These are phyloP conservation scores for Kwoniella heveanensis DNA, from an alignment of 768 basidiomycete genomes.

Conservation along the genomic window DNA sequence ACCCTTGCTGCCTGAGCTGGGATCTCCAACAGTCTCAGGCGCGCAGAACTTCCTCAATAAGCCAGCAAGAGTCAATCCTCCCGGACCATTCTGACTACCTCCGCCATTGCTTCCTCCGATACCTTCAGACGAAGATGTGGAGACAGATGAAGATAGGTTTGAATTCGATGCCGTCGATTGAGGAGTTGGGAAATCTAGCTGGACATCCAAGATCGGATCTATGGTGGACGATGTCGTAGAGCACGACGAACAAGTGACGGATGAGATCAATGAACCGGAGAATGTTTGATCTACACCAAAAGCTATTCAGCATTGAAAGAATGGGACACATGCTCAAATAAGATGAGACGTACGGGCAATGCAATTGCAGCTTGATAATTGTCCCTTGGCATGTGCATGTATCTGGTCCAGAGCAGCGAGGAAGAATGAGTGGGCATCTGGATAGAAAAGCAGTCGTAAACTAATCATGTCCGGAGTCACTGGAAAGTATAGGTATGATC, in stretches of 20 bases:
- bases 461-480: neutral
- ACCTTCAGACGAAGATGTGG: constrained; percentile 57
- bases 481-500: constrained; percentile 54
- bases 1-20: constrained; percentile 60
- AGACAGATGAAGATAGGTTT: constrained; percentile 7
- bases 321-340: neutral
- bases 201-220: constrained; percentile 89
- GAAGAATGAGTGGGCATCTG: constrained; percentile 57
- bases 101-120: constrained; percentile 7
- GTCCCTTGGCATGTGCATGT: constrained; percentile 75
- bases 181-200: constrained; percentile 69
- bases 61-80: constrained; percentile 65
- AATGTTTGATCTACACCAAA: constrained; percentile 74
- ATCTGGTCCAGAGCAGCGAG: constrained; percentile 74
- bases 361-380: constrained; percentile 81
- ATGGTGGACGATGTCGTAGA: constrained; percentile 73
- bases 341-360: constrained; percentile 64
- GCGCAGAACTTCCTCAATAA: constrained; percentile 74
- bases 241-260: constrained; percentile 85
- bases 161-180: constrained; percentile 2
- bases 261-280: constrained; percentile 80
- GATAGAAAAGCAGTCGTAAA: neutral
- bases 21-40: constrained; percentile 73
- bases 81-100: constrained; percentile 8
- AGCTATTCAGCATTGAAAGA: too few relatives aligned